A percentile compares a stretch with the other conserved stretches of the same genome.
Conservation (phyloP, 495 filamentous ascomycete genomes). For the Penicillium malachiteum region DNA sequence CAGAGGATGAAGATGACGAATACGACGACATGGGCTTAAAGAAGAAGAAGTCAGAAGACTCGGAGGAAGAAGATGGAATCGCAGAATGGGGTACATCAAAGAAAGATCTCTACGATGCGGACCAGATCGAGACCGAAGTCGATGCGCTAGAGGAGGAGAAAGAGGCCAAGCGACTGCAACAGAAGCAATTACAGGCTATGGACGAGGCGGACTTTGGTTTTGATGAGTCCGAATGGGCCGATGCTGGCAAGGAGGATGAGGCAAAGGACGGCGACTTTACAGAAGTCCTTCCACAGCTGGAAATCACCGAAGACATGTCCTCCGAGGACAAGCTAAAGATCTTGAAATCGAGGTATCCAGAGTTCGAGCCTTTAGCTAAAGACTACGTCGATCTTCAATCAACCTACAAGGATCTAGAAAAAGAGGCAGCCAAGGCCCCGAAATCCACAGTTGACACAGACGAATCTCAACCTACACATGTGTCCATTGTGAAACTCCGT, state of each 20-base stretch:
- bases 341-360: slow-evolving; percentile 78
- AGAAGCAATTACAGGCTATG: slow-evolving; percentile 84
- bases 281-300: slow-evolving; percentile 78
- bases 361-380: slow-evolving; percentile 81
- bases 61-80: slow-evolving; percentile 69
- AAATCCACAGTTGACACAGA: slow-evolving; percentile 37
- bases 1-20: slow-evolving; percentile 46
- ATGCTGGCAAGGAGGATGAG: slow-evolving; percentile 41
- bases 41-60: slow-evolving; percentile 24
- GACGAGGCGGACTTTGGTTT: slow-evolving; percentile 89
- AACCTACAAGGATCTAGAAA: slow-evolving; percentile 54
- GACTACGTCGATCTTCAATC: slow-evolving; percentile 75
- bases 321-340: slow-evolving; percentile 73
- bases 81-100: slow-evolving; percentile 84
- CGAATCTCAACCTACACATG: slow-evolving; percentile 33
- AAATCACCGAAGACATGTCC: slow-evolving; percentile 76
- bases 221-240: slow-evolving; percentile 81
- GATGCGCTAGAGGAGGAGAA: slow-evolving; percentile 91
- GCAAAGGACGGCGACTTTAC: slow-evolving; percentile 60
- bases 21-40: slow-evolving; percentile 29
- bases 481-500: slow-evolving; percentile 67
- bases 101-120: slow-evolving; percentile 89
- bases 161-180: slow-evolving; percentile 81
- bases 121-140: slow-evolving; percentile 83
- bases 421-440: slow-evolving; percentile 53